Evolutionary conservation across 305 asterid species (phyloP), one percentile per base, ranked within the genome.

Genomic region (Fraxinus platypoda): DNA sequence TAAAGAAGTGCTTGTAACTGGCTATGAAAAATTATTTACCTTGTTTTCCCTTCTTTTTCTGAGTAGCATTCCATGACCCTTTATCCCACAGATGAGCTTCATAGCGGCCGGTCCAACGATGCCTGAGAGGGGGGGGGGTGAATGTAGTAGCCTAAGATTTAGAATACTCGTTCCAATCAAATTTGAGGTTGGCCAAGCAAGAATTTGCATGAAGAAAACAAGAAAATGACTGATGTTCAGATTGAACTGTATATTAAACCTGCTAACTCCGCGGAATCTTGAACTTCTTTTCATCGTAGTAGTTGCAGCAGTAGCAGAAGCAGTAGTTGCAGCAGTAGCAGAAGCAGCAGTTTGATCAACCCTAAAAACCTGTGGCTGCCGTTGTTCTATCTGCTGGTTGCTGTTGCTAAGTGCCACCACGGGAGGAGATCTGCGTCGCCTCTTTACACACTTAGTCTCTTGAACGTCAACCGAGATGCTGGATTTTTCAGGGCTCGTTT

Each of bases 21-120:
- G 57, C 28, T 15, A 72, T 37, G 17, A 35, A 80, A 57, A 37
- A 19, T 17, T 2, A 21, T 71, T 7, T 59, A 87, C 92, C 97
- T 90, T 92, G 97, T 85, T 92, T 92, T 49, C 94, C 97, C 81
- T 92, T 92, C 91, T 92, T 92, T 76, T 87, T 92, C 83, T 90
- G 94, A 30, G 94, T 91, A 1, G 78, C 91, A 90, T 92, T 92
- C 97, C 94, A 92, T 31, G 93, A 84, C 71, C 89, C 91, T 87
- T 92, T 92, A 85, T 92, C 97, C 94, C 97, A 92, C 43, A 91
- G 78, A 90, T 92, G 97, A 78, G 97, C 94, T 79, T 92, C 97
- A 25, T 74, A 91, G 21, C 97, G 86, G 80, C 97, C 92, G 0
- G 94, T 92, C 97, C 97, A 92, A 31, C 94, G 83, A 86, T 91